Conservation (phyloP, 495 filamentous ascomycete genomes). For the Penicillium argentinense region DNA sequence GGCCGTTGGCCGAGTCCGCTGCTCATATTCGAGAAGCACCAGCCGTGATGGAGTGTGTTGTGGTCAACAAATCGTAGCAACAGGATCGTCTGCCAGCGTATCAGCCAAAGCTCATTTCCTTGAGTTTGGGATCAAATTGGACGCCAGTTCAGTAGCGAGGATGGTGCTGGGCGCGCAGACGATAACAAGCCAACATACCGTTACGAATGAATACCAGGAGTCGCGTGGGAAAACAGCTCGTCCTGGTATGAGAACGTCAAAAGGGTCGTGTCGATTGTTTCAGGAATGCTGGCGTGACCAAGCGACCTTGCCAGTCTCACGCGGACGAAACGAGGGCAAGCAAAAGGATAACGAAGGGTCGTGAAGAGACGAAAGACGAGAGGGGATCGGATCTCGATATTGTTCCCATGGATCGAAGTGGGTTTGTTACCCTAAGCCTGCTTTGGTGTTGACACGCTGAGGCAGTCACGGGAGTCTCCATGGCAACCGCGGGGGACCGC, state of each 20-base stretch:
- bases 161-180: background rate
- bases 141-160: background rate
- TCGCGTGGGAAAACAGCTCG: conserved; percentile 22
- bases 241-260: conserved; percentile 10
- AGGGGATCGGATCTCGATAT: conserved; percentile 28
- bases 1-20: conserved; percentile 46
- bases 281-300: conserved; percentile 29
- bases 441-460: conserved; percentile 35
- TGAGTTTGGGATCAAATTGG: too few relatives aligned
- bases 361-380: conserved; percentile 24
- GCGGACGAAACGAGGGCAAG: conserved; percentile 5
- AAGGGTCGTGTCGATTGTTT: conserved; percentile 38
- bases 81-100: conserved; percentile 8
- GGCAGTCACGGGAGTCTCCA: conserved; percentile 38
- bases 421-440: conserved; percentile 26
- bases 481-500: too few relatives aligned
- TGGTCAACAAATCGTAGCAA: background rate
- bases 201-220: conserved; percentile 12
- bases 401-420: conserved; percentile 29
- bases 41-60: background rate
- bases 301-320: conserved; percentile 9
- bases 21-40: conserved; percentile 34
- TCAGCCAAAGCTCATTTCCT: conserved; percentile 15
- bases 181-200: conserved; percentile 21
- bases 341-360: conserved; percentile 30